Evolutionary conservation across 1,284 basidiomycete species (phyloP), one percentile per base, ranked within the genome.

Genomic region (Naganishia sp.): DNA sequence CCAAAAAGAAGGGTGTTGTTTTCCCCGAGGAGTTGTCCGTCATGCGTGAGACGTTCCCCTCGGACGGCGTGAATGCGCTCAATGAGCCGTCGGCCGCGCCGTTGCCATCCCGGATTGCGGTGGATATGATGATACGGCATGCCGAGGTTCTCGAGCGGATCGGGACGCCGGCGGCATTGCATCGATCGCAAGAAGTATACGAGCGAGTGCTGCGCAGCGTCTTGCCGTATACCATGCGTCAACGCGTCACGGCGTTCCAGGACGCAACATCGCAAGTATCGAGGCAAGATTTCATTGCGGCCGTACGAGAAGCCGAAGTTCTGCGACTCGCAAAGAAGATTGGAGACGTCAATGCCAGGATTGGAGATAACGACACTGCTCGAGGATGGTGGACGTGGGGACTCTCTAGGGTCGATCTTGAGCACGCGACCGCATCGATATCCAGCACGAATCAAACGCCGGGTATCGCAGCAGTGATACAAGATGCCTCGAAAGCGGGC

Each of bases 101-200:
- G 62, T 71, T 70, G 25, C 47, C 73, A 76, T 64, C 69, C 70
- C 58, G 87, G 10, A 61, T 88, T 0, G 76, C 87, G 0, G 70
- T 83, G 45, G 85, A 87, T 58, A 82, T 93, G 23, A 78, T 88
- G 39, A 70, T 82, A 13, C 84, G 86, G 43, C 87, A 87, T 71
- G 89, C 87, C 0, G 81, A 81, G 21, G 77, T 88, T 54, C 79
- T 90, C 63, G 90, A 92, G 72, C 84, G 86, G 17, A 84, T 91
- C 72, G 88, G 86, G 10, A 83, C 83, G 0, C 77, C 73, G 31
- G 83, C 85, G 2, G 82, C 84, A 3, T 76, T 88, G n/a, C 78
- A 79, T 35, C 83, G 86, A 68, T 84, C 89, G 9, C 84, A 84
- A 66, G 79, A 83, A 2, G 81, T 86, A 58, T 89, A 88, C 72